Evolutionary conservation across 805 yeast species (phyloP).

Genomic region (Lipomyces yamadae): DNA sequence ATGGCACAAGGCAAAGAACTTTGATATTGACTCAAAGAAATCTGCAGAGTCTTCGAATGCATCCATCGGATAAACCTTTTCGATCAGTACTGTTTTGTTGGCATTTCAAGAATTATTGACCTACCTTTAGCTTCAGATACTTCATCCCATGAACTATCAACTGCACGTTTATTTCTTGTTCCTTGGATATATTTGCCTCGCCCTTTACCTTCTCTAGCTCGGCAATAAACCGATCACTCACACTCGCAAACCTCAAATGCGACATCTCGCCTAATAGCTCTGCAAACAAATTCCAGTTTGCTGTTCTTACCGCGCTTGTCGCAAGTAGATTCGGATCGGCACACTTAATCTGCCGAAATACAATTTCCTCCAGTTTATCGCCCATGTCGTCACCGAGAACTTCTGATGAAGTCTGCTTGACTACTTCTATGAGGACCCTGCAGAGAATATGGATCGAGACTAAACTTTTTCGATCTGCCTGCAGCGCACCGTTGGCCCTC

Average conservation of each 20-base stretch:
- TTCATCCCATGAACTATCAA: slow-evolving; percentile 91
- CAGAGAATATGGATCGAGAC: slow-evolving; percentile 88
- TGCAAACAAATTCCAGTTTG: slow-evolving; percentile 93
- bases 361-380: slow-evolving; percentile 87
- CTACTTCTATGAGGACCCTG: slow-evolving; percentile 89
- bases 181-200: slow-evolving; percentile 45
- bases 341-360: slow-evolving; percentile 83
- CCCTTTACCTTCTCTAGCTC: slow-evolving; percentile 73
- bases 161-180: slow-evolving; percentile 66
- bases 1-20: slow-evolving; percentile 71
- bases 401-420: slow-evolving; percentile 79
- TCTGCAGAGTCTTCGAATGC: slow-evolving; percentile 92
- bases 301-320: slow-evolving; percentile 74
- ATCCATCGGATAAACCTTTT: slow-evolving; percentile 77
- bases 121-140: slow-evolving; percentile 64
- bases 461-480: slow-evolving; percentile 83
- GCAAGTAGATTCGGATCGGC: slow-evolving; percentile 78
- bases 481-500: slow-evolving; percentile 65
- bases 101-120: background rate
- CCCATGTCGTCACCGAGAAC: slow-evolving; percentile 77
- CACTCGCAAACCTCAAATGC: slow-evolving; percentile 77
- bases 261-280: slow-evolving; percentile 90
- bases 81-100: background rate
- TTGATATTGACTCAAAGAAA: slow-evolving; percentile 80
- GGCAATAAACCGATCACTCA: slow-evolving; percentile 90